These are phyloP conservation scores for Pseudonitzschia multistriata DNA, from an alignment of 108 stramenopile species.

Conservation along the genomic window DNA sequence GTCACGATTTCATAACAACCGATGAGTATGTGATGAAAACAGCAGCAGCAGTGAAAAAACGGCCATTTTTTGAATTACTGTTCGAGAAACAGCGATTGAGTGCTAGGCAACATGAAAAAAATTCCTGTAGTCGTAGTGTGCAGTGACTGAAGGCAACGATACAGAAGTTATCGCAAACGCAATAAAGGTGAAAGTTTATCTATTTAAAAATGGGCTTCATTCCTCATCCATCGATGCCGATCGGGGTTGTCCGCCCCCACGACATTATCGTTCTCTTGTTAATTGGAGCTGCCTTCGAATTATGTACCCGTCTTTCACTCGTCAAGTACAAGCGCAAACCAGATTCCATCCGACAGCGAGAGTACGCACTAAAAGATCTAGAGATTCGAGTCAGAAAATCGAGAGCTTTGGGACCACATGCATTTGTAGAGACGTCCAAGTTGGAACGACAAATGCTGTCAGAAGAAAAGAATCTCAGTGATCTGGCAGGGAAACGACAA, in stretches of 20 bases:
- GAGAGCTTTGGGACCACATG: conserved; percentile 61
- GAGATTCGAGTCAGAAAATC: conserved; percentile 53
- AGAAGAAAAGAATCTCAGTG: conserved; percentile 56
- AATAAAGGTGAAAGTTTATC: too few species aligned
- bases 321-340: conserved; percentile 45
- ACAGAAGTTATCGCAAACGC: too few species aligned
- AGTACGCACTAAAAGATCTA: conserved; percentile 43
- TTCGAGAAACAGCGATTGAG: too few species aligned
- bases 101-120: too few species aligned
- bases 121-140: too few species aligned
- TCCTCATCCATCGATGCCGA: conserved; percentile 53
- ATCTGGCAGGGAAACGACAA: conserved; percentile 37
- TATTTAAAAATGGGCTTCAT: conserved; percentile 38
- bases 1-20: too few species aligned
- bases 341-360: conserved; percentile 36
- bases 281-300: conserved; percentile 53
- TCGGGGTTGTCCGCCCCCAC: conserved; percentile 31
- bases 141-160: too few species aligned
- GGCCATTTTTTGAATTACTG: too few species aligned
- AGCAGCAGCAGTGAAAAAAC: too few species aligned
- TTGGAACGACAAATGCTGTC: conserved; percentile 71
- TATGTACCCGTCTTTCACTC: conserved; percentile 39
- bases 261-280: conserved; percentile 68
- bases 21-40: too few species aligned
- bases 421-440: conserved; percentile 84